phyloP scores from a whole-genome alignment of 2,329 filamentous ascomycete species.

The Harringtonia aguacate region DNA sequence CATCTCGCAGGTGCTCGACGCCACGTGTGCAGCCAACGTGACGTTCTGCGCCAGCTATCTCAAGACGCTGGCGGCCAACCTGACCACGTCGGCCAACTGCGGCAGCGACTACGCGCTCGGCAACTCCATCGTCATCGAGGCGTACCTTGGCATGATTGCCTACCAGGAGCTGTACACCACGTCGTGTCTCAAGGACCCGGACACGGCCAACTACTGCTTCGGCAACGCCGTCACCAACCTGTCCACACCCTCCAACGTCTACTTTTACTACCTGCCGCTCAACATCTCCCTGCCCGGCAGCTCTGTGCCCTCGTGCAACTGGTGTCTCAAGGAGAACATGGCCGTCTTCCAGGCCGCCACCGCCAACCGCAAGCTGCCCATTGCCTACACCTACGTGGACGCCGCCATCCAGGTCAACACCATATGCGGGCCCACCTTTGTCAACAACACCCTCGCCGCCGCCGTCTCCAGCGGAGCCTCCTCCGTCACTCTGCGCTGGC shows the following conservation, averaged over 20 bases:
- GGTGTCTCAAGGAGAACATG: constrained; percentile 74
- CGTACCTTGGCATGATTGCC: constrained; percentile 63
- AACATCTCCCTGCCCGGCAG: constrained; percentile 59
- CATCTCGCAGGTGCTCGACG: constrained; percentile 69
- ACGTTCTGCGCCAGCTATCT: constrained; percentile 57
- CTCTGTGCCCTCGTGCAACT: constrained; percentile 62
- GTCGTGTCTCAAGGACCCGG: constrained; percentile 62
- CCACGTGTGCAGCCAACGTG: constrained; percentile 60
- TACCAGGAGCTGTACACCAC: constrained; percentile 73
- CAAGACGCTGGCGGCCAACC: constrained; percentile 49
- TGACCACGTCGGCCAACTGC: constrained; percentile 56
- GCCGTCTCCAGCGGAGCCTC: constrained; percentile 16
- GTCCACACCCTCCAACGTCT: constrained; percentile 58
- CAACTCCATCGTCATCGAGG: constrained; percentile 62
- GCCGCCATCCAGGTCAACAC: constrained; percentile 67
- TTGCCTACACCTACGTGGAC: constrained; percentile 56
- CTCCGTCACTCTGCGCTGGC: not conserved
- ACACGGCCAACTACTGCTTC: constrained; percentile 64
- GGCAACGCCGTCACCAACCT: constrained; percentile 73
- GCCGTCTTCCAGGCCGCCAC: constrained; percentile 63
- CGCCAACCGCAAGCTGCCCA: constrained; percentile 51
- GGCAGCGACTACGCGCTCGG: constrained; percentile 55
- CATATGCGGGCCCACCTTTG: constrained; percentile 46
- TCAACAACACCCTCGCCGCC: constrained; percentile 42
- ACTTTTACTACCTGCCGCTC: constrained; percentile 78